These are phyloP conservation scores for Chlorella ohadii DNA, from an alignment of 139 green algal species.

Conservation along the genomic window DNA sequence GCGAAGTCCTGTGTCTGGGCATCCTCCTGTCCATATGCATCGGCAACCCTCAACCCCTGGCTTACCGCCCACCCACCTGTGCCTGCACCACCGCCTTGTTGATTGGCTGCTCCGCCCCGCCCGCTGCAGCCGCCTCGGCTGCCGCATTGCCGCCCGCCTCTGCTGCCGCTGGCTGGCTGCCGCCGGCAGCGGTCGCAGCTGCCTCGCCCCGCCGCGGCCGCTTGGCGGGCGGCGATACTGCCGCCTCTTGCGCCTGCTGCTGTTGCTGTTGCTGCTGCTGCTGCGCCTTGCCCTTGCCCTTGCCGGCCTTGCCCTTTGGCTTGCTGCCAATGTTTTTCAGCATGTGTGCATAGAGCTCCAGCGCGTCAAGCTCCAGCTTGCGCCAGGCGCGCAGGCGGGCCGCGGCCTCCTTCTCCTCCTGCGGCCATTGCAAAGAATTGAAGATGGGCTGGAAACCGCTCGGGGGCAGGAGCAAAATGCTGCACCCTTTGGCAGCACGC, in stretches of 20 bases:
- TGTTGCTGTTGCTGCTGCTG: not conserved
- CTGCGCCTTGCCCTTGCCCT: not conserved
- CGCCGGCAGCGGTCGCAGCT: not conserved
- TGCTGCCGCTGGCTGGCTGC: not conserved
- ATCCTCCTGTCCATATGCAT: too few relatives aligned
- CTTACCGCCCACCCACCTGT: not conserved
- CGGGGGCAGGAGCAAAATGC: too few relatives aligned
- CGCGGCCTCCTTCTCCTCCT: conserved; percentile 5
- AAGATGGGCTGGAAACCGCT: too few relatives aligned
- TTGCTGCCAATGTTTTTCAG: conserved; percentile 26
- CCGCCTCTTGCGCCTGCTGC: not conserved
- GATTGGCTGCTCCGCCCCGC: not conserved
- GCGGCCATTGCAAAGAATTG: too few relatives aligned
- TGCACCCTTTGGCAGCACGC: too few relatives aligned
- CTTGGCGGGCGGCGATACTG: not conserved
- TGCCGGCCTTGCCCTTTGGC: not conserved
- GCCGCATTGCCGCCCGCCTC: not conserved
- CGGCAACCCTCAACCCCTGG: too few relatives aligned
- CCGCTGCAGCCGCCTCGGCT: not conserved
- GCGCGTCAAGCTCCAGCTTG: conserved; percentile 31
- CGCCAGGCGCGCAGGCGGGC: not conserved
- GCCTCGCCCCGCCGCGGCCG: not conserved
- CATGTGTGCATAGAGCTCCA: conserved; percentile 30
- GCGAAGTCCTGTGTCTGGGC: too few relatives aligned
- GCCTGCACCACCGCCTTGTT: not conserved